These are phyloP conservation scores for Penicillium sp. DNA, from an alignment of 2,329 filamentous ascomycete genomes.

Conservation along the genomic window DNA sequence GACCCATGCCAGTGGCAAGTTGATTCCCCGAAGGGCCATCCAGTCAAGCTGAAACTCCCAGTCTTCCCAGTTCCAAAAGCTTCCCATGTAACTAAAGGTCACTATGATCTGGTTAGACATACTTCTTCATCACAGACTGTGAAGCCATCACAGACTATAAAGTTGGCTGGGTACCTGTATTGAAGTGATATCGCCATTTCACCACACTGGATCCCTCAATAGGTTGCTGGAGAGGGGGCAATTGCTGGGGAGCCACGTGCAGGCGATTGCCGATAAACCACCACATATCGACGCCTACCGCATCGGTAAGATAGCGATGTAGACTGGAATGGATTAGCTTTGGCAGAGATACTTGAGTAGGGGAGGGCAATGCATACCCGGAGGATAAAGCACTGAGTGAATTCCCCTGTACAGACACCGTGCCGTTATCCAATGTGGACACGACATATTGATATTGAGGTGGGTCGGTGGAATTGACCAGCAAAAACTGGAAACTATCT, in stretches of 20 bases:
- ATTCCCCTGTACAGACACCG: slow-evolving; percentile 35
- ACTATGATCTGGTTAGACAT: slow-evolving; percentile 29
- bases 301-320: slow-evolving; percentile 43
- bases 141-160: not conserved
- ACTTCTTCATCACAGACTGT: too few relatives aligned
- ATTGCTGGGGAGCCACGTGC: slow-evolving; percentile 29
- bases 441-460: slow-evolving; percentile 21
- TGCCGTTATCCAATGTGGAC: slow-evolving; percentile 18
- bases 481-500: slow-evolving; percentile 18
- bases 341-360: not conserved
- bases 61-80: slow-evolving; percentile 55
- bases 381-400: slow-evolving; percentile 34
- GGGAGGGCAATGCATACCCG: slow-evolving; percentile 24
- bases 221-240: slow-evolving; percentile 32
- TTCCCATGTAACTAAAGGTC: slow-evolving; percentile 53
- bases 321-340: slow-evolving; percentile 28
- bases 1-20: slow-evolving; percentile 54
- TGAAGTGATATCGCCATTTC: slow-evolving; percentile 53
- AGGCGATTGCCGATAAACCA: slow-evolving; percentile 49
- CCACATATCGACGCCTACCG: slow-evolving; percentile 48
- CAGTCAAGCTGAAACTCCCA: slow-evolving; percentile 56
- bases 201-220: slow-evolving; percentile 46
- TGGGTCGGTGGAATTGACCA: slow-evolving; percentile 7
- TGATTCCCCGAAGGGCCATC: slow-evolving; percentile 54
- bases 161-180: slow-evolving; percentile 40